Evolutionary conservation across 768 basidiomycete species (phyloP).

Genomic region (Coprinopsis strossmayeri): DNA sequence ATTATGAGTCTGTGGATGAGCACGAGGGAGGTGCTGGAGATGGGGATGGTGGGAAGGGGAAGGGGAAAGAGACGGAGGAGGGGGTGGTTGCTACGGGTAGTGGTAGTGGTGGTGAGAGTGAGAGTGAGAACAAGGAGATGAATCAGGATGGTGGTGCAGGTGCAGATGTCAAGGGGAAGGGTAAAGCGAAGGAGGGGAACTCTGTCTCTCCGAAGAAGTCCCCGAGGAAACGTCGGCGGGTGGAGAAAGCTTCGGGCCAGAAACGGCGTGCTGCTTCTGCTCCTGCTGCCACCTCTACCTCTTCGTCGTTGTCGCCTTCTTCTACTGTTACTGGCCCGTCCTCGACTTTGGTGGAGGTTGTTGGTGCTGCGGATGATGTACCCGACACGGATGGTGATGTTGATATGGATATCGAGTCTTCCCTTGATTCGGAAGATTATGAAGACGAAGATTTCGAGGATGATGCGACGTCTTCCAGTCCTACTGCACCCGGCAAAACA

Average conservation of each 20-base stretch:
- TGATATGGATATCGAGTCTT: conserved; percentile 5
- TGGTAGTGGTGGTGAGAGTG: conserved; percentile 14
- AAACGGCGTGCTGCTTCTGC: neutral
- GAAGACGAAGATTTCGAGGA: conserved; percentile 1
- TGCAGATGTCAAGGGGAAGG: conserved; percentile 15
- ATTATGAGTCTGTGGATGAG: too few species aligned
- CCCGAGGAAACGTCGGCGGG: neutral
- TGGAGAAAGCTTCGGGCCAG: too few species aligned
- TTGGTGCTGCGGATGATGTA: conserved; percentile 17
- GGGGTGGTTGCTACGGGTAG: conserved; percentile 2
- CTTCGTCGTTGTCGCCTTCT: neutral
- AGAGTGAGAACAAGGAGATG: conserved; percentile 12
- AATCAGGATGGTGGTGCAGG: conserved; percentile 10
- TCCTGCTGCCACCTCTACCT: neutral
- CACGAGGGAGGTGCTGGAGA: conserved; percentile 17
- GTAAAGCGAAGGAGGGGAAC: conserved; percentile 12
- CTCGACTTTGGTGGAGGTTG: neutral
- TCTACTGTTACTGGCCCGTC: conserved; percentile 1
- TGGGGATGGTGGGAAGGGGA: conserved; percentile 16
- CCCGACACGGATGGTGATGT: conserved; percentile 18
- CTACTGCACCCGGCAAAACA: neutral
- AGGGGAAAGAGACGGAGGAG: conserved; percentile 13
- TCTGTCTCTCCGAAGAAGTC: neutral
- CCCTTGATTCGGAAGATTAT: conserved; percentile 6
- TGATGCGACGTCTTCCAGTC: neutral